These are phyloP conservation scores for Colletotrichum graminicola DNA, from an alignment of 2,329 filamentous ascomycete species.

Conservation along the genomic window DNA sequence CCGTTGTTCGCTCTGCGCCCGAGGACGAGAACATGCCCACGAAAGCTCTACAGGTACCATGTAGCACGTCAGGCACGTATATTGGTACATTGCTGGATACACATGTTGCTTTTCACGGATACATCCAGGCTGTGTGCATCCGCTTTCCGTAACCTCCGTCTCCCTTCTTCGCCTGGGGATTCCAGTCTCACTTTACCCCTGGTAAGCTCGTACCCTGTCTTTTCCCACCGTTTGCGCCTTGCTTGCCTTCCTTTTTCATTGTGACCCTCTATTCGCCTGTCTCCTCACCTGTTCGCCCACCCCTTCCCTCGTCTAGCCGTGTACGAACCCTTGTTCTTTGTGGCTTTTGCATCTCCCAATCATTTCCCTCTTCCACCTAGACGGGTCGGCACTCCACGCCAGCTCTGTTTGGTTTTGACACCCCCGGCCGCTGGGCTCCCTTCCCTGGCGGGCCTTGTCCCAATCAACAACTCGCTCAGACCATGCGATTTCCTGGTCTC, in stretches of 20 bases:
- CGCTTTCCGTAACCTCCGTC: slow-evolving; percentile 37
- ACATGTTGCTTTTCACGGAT: slow-evolving; percentile 15
- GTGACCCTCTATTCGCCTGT: slow-evolving; percentile 30
- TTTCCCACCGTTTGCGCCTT: slow-evolving; percentile 40
- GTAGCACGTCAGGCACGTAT: slow-evolving; percentile 34
- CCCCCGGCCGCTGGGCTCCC: slow-evolving; percentile 25
- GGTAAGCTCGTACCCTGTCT: slow-evolving; percentile 36
- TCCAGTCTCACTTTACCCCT: slow-evolving; percentile 35
- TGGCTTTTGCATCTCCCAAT: slow-evolving; percentile 39
- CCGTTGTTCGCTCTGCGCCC: slow-evolving; percentile 11
- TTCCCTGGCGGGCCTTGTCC: slow-evolving; percentile 25
- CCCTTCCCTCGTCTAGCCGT: slow-evolving; percentile 20
- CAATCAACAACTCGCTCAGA: slow-evolving; percentile 33
- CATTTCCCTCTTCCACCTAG: slow-evolving; percentile 40
- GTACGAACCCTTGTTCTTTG: slow-evolving; percentile 34
- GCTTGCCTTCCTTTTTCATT: slow-evolving; percentile 22
- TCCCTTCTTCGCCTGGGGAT: slow-evolving; percentile 41
- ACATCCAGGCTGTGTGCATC: slow-evolving; percentile 39
- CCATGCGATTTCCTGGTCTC: slow-evolving; percentile 36
- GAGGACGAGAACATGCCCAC: slow-evolving; percentile 18
- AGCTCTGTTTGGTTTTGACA: slow-evolving; percentile 34
- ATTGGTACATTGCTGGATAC: slow-evolving; percentile 21
- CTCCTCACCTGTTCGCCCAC: slow-evolving; percentile 20
- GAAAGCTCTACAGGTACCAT: slow-evolving; percentile 21
- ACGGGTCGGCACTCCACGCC: slow-evolving; percentile 42